Conservation (phyloP, 495 filamentous ascomycete genomes). For the Sordaria brevicollis region DNA sequence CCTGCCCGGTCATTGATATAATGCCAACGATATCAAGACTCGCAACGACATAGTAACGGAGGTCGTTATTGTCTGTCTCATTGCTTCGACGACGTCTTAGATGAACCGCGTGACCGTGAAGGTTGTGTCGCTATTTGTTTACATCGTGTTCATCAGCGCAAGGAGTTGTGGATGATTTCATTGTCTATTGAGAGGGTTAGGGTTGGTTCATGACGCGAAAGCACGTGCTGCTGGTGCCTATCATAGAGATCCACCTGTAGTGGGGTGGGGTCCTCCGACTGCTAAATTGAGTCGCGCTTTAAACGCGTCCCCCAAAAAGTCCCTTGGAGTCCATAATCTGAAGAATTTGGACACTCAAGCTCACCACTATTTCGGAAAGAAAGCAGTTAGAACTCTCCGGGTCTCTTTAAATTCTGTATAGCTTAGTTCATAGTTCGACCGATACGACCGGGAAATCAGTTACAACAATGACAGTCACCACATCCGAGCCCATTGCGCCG, state of each 20-base stretch:
- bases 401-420: neutral
- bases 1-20: no score
- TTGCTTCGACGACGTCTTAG: no score
- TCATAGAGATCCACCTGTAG: neutral
- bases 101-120: neutral
- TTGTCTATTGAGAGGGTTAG: neutral
- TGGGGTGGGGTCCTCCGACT: neutral
- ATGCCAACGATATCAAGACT: no score
- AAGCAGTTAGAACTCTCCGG: neutral
- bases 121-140: neutral
- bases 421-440: neutral
- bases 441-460: neutral
- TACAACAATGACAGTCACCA: constrained; percentile 6
- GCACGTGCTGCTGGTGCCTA: neutral
- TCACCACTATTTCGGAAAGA: neutral
- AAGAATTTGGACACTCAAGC: neutral
- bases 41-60: no score
- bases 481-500: neutral
- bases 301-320: neutral
- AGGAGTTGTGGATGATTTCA: neutral
- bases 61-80: no score
- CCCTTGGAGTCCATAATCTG: neutral
- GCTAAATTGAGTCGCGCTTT: neutral
- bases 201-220: neutral
- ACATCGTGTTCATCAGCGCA: neutral